These are phyloP conservation scores for Coniferiporia weirii DNA, from an alignment of 1,284 basidiomycete species.

Conservation along the genomic window DNA sequence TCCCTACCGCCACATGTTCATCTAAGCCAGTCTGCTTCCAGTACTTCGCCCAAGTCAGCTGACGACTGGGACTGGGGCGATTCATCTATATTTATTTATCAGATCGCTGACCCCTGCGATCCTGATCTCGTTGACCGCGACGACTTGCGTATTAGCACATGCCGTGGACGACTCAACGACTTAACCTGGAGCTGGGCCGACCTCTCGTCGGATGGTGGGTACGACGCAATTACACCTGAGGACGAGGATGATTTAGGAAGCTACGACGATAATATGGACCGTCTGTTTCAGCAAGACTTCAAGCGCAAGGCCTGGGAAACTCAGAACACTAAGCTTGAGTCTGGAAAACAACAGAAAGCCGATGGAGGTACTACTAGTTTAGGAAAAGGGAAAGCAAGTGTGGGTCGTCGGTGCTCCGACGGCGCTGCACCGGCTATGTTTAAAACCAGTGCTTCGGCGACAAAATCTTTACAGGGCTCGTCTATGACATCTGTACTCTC, in stretches of 20 bases:
- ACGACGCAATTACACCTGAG: background rate
- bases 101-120: constrained; percentile 9
- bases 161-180: background rate
- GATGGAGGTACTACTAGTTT: background rate
- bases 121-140: constrained; percentile 9
- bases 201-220: background rate
- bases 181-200: constrained; percentile 1
- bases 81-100: constrained; percentile 2
- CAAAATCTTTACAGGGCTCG: background rate
- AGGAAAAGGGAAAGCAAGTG: background rate
- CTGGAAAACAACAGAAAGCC: background rate
- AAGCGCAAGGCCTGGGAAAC: background rate
- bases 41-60: background rate
- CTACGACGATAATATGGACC: constrained; percentile 3
- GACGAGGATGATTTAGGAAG: constrained; percentile 1
- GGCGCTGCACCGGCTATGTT: background rate
- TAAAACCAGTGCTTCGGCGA: background rate
- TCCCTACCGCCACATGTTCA: background rate
- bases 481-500: background rate
- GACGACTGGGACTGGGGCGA: background rate
- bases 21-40: background rate
- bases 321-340: background rate
- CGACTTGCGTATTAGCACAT: background rate
- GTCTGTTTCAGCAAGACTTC: background rate
- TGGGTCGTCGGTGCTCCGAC: background rate